Evolutionary conservation across 768 basidiomycete genomes (phyloP).

Genomic region (Trametes cinnabarina): DNA sequence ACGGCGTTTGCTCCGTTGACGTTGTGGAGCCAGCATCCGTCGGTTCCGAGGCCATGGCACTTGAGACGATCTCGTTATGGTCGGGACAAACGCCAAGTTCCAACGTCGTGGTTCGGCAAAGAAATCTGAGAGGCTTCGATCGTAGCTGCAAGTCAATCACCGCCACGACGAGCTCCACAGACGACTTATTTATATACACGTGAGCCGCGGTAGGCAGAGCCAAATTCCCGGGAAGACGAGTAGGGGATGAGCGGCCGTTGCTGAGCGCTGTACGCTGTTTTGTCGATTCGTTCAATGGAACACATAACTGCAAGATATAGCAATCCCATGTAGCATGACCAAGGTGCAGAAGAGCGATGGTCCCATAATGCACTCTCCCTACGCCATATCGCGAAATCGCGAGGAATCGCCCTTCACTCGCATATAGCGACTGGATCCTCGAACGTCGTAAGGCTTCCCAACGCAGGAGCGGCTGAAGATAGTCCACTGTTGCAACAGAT

Average conservation of each 20-base stretch:
- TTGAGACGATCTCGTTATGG: background rate
- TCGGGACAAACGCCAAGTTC: too few relatives aligned
- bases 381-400: slow-evolving; percentile 1
- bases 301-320: background rate
- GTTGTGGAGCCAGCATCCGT: background rate
- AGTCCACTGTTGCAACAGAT: background rate
- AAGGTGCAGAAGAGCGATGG: background rate
- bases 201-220: too few relatives aligned
- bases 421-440: background rate
- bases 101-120: too few relatives aligned
- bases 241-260: too few relatives aligned
- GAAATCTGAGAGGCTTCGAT: too few relatives aligned
- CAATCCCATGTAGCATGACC: background rate
- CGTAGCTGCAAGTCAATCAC: too few relatives aligned
- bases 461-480: background rate
- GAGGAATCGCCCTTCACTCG: background rate
- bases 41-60: background rate
- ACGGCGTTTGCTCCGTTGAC: slow-evolving; percentile 31
- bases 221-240: too few relatives aligned
- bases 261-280: too few relatives aligned
- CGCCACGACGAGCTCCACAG: background rate
- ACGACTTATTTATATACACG: too few relatives aligned
- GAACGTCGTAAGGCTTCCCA: background rate
- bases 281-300: too few relatives aligned
- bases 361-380: background rate